Evolutionary conservation across 805 yeast species (phyloP).

Genomic region (Ogataea nonfermentans): DNA sequence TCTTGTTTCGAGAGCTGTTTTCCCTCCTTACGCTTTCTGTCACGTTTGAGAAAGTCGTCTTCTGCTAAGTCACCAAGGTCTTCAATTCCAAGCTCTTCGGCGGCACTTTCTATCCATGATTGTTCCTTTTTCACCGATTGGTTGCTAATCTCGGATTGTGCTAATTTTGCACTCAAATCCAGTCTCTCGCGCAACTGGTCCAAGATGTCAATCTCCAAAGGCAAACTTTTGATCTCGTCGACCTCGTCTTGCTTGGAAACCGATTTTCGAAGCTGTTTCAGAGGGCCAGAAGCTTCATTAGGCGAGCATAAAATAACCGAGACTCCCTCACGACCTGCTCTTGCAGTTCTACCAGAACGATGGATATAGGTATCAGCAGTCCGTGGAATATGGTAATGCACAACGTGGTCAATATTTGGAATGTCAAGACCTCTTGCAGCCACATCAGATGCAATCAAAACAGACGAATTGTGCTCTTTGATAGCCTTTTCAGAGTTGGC

Average conservation of each 20-base stretch:
- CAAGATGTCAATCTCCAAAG: conserved; percentile 73
- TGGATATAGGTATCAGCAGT: conserved; percentile 93
- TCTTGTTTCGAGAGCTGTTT: conserved; percentile 54
- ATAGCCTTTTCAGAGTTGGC: conserved; percentile 37
- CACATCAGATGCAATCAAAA: conserved; percentile 91
- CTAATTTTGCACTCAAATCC: conserved; percentile 65
- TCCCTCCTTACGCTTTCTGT: conserved; percentile 52
- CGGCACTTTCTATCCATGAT: conserved; percentile 84
- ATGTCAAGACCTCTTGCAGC: conserved; percentile 98
- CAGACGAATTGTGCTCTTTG: conserved; percentile 51
- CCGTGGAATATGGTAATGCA: conserved; percentile 93
- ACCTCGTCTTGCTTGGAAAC: conserved; percentile 37
- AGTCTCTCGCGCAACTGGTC: conserved; percentile 69
- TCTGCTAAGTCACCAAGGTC: conserved; percentile 65
- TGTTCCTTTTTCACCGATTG: conserved; percentile 60
- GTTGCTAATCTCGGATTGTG: conserved; percentile 64
- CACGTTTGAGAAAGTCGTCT: conserved; percentile 64
- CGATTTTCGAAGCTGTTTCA: conserved; percentile 67
- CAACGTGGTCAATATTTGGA: conserved; percentile 85
- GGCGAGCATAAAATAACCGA: conserved; percentile 91
- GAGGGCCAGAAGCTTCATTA: conserved; percentile 87
- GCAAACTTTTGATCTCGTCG: conserved; percentile 62
- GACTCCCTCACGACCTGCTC: conserved; percentile 94
- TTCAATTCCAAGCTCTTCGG: conserved; percentile 88
- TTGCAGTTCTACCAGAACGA: conserved; percentile 97